phyloP scores from a whole-genome alignment of 495 filamentous ascomycete species.

The Cenococcum geophilum region DNA sequence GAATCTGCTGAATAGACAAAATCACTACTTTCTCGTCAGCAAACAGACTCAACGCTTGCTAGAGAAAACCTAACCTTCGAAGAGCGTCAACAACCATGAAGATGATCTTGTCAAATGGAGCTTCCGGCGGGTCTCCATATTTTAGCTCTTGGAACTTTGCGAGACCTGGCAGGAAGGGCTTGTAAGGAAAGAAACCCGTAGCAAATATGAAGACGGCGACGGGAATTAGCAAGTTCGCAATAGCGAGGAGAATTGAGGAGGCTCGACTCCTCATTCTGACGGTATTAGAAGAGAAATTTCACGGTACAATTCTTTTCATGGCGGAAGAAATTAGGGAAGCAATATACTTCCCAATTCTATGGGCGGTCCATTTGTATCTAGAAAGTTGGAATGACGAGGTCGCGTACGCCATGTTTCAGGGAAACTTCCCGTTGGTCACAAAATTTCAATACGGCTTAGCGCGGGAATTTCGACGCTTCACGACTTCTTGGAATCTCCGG shows the following conservation, averaged over 20 bases:
- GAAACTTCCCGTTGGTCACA: background rate
- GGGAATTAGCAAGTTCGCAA: constrained; percentile 70
- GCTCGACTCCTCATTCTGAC: constrained; percentile 14
- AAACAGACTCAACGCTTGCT: background rate
- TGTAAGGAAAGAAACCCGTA: constrained; percentile 95
- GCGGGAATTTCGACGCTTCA: too few relatives aligned
- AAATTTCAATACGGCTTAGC: background rate
- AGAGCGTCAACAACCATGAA: constrained; percentile 98
- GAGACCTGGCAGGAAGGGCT: constrained; percentile 79
- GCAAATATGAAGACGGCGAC: constrained; percentile 76
- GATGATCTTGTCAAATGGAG: constrained; percentile 79
- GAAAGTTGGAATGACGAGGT: background rate
- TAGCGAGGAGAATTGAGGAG: constrained; percentile 12
- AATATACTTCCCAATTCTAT: background rate
- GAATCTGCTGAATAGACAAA: constrained; percentile 82
- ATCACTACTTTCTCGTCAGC: constrained; percentile 53
- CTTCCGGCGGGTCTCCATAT: constrained; percentile 46
- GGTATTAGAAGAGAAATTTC: background rate
- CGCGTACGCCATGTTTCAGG: background rate
- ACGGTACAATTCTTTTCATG: background rate
- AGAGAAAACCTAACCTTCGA: constrained; percentile 13
- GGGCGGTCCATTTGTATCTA: background rate
- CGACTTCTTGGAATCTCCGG: too few relatives aligned
- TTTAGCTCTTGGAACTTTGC: constrained; percentile 54
- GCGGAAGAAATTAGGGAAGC: background rate